Percentiles rank a stretch among this genome's conserved stretches.
Evolutionary conservation across 2,329 filamentous ascomycete species (phyloP).

Genomic region (Parafenestella ontariensis): DNA sequence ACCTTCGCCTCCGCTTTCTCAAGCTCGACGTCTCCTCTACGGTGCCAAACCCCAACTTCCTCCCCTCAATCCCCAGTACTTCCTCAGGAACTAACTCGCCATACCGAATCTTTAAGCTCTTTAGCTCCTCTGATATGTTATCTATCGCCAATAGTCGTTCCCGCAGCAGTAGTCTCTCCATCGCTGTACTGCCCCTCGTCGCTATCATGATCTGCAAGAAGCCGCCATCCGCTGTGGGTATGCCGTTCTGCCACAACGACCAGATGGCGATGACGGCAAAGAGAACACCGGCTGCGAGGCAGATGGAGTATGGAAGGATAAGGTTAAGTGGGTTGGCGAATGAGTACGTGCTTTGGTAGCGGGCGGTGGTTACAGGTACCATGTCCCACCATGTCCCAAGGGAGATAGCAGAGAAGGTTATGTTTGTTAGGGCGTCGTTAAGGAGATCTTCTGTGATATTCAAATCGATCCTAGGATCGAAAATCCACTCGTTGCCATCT

Average conservation of each 20-base stretch:
- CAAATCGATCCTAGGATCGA: background rate
- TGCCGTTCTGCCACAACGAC: conserved; percentile 8
- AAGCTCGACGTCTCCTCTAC: conserved; percentile 12
- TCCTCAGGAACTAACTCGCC: conserved; percentile 4
- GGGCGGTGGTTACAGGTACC: conserved; percentile 3
- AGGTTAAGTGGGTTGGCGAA: conserved; percentile 9
- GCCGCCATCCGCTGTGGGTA: conserved; percentile 10
- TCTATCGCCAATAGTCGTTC: background rate
- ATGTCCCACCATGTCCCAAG: conserved; percentile 1
- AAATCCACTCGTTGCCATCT: too few species aligned
- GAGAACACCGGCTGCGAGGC: background rate
- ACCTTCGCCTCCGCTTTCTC: too few species aligned
- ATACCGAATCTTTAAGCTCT: conserved; percentile 7
- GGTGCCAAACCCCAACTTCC: conserved; percentile 9
- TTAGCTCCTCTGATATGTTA: conserved; percentile 1
- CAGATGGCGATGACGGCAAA: conserved; percentile 8
- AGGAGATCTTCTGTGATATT: conserved; percentile 10
- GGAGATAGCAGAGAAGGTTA: conserved; percentile 14
- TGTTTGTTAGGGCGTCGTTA: conserved; percentile 11
- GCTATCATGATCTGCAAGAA: conserved; percentile 20
- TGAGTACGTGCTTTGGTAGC: conserved; percentile 7
- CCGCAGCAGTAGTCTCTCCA: conserved; percentile 4
- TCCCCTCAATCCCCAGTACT: background rate
- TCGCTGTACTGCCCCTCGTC: conserved; percentile 11
- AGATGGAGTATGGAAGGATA: conserved; percentile 13